phyloP scores from a whole-genome alignment of 441 rosid genomes.

The Flueggea neowawraea region DNA sequence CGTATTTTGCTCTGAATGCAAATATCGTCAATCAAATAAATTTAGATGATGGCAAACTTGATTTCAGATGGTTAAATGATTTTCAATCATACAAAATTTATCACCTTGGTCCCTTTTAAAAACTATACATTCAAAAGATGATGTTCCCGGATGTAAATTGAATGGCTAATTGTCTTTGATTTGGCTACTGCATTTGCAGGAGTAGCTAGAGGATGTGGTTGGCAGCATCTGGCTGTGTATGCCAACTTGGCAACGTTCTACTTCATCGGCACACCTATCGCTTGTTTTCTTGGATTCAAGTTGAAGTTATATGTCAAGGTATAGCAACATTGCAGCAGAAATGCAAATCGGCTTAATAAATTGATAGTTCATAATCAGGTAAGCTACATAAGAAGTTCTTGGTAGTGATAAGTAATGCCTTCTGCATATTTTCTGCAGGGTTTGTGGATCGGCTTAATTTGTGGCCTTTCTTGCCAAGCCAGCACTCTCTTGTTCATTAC shows the following conservation, averaged over 20 bases:
- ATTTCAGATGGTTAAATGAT: no score
- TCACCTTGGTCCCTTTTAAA: no score
- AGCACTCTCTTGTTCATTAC: constrained; percentile 33
- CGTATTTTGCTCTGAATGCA: no score
- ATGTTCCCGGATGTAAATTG: neutral
- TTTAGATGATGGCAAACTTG: no score
- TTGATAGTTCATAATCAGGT: neutral
- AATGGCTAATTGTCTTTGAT: neutral
- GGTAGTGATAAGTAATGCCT: neutral
- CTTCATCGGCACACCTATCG: constrained; percentile 45
- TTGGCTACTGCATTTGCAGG: constrained; percentile 26
- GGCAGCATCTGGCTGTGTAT: constrained; percentile 48
- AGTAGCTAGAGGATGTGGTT: constrained; percentile 71
- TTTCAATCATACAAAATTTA: no score
- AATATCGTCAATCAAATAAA: no score
- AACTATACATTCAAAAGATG: neutral
- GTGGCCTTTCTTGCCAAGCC: constrained; percentile 43
- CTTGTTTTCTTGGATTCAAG: constrained; percentile 39
- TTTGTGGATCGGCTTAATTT: constrained; percentile 52
- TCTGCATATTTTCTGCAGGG: constrained; percentile 28
- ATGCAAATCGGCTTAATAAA: neutral
- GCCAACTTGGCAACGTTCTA: constrained; percentile 46
- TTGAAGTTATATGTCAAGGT: constrained; percentile 42
- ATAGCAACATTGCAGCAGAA: neutral
- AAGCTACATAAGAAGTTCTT: neutral